Evolutionary conservation across 2,329 filamentous ascomycete genomes (phyloP).

Genomic region (Bertia moriformis): DNA sequence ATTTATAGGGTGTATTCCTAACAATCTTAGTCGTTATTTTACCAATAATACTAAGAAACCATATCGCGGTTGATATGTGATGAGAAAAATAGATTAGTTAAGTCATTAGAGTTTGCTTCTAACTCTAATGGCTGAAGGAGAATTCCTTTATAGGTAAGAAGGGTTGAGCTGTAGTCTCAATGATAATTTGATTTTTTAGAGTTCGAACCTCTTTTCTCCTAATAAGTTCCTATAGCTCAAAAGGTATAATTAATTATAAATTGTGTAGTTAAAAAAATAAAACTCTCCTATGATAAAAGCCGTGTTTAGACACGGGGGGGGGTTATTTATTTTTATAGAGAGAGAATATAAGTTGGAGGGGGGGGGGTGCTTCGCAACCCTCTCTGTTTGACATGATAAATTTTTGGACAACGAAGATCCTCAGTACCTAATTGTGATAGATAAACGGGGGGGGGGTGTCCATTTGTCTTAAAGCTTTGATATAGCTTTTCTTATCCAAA

Average conservation of each 20-base stretch:
- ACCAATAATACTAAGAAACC: no score
- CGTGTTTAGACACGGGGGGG: constrained; percentile 1
- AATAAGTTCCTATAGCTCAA: constrained; percentile 3
- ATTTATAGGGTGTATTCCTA: no score
- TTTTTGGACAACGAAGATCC: no score
- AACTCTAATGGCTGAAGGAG: not conserved
- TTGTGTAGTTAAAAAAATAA: constrained; percentile 7
- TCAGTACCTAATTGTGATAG: no score
- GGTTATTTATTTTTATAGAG: constrained; percentile 7
- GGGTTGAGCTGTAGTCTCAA: not conserved
- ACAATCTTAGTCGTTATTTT: no score
- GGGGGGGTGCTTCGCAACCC: no score
- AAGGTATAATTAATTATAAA: constrained; percentile 5
- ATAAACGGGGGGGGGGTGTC: no score
- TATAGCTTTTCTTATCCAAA: no score
- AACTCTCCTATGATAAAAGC: constrained; percentile 2
- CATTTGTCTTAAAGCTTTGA: no score
- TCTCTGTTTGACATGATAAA: no score
- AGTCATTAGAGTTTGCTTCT: not conserved
- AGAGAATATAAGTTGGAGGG: no score
- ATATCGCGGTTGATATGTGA: no score
- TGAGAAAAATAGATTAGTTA: constrained; percentile 1
- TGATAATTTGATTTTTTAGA: not conserved
- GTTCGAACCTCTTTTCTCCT: not conserved
- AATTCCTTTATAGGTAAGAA: not conserved